Evolutionary conservation across 352 stramenopile genomes (phyloP).

Genomic region (Pythium guiyangense): DNA sequence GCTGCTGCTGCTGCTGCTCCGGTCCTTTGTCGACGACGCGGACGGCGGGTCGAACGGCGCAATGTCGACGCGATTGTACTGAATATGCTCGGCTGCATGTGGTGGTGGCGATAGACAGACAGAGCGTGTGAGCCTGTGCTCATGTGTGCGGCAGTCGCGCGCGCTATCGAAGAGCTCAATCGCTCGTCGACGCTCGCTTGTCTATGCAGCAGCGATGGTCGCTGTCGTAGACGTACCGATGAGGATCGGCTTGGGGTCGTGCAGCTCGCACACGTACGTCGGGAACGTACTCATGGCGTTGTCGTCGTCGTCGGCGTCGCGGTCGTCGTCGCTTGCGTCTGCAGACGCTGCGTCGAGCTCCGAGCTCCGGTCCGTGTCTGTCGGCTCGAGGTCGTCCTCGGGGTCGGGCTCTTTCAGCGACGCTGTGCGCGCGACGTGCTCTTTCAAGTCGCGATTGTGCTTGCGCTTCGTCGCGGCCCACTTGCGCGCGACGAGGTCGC

Average conservation of each 20-base stretch:
- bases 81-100: slow-evolving; percentile 54
- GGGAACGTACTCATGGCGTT: slow-evolving; percentile 31
- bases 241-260: slow-evolving; percentile 72
- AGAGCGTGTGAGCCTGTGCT: too few relatives aligned
- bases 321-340: neutral
- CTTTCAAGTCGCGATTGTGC: slow-evolving; percentile 11
- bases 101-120: too few relatives aligned
- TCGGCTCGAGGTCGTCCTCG: slow-evolving; percentile 18
- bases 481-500: slow-evolving; percentile 38
- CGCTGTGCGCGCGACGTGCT: slow-evolving; percentile 15
- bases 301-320: slow-evolving; percentile 11
- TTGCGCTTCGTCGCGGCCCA: slow-evolving; percentile 33
- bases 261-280: slow-evolving; percentile 71
- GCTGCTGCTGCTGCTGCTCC: slow-evolving; percentile 7
- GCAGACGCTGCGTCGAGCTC: slow-evolving; percentile 13
- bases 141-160: too few relatives aligned
- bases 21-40: slow-evolving; percentile 13
- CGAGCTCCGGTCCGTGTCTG: slow-evolving; percentile 28
- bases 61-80: slow-evolving; percentile 56
- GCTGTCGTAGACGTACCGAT: slow-evolving; percentile 44
- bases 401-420: slow-evolving; percentile 38
- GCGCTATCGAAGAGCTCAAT: too few relatives aligned
- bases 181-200: neutral
- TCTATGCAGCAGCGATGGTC: neutral
- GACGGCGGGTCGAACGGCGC: slow-evolving; percentile 25